Conservation (phyloP, 1,139 yeast species). For the Kodamaea derodonti region DNA sequence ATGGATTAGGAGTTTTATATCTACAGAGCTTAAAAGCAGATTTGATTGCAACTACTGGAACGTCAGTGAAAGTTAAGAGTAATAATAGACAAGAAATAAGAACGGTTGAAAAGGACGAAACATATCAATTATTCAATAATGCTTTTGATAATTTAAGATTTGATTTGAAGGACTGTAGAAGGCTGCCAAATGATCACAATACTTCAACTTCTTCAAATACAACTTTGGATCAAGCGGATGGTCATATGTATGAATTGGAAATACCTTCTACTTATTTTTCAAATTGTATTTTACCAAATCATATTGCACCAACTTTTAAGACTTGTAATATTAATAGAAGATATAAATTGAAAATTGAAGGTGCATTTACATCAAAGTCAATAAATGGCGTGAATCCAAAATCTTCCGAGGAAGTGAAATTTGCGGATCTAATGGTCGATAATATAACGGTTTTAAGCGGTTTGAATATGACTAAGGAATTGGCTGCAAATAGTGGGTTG, state of each 20-base stretch:
- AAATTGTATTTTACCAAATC: slow-evolving; percentile 46
- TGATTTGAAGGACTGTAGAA: slow-evolving; percentile 36
- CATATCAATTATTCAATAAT: slow-evolving; percentile 28
- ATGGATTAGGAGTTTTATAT: slow-evolving; percentile 47
- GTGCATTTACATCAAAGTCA: slow-evolving; percentile 34
- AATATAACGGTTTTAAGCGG: slow-evolving; percentile 44
- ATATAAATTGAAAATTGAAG: slow-evolving; percentile 43
- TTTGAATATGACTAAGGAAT: slow-evolving; percentile 20
- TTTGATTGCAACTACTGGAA: slow-evolving; percentile 27
- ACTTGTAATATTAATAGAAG: slow-evolving; percentile 54
- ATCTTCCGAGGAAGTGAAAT: slow-evolving; percentile 19
- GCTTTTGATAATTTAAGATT: slow-evolving; percentile 33
- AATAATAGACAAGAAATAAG: slow-evolving; percentile 10
- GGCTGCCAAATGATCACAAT: slow-evolving; percentile 10
- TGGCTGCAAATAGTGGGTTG: slow-evolving; percentile 7
- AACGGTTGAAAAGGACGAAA: slow-evolving; percentile 9
- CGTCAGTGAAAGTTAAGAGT: slow-evolving; percentile 36
- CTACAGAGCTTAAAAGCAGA: slow-evolving; percentile 36
- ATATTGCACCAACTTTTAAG: slow-evolving; percentile 50
- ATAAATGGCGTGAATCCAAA: slow-evolving; percentile 8
- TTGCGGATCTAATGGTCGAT: slow-evolving; percentile 24
- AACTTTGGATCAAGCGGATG: slow-evolving; percentile 16
- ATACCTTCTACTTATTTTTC: slow-evolving; percentile 39
- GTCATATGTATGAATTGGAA: slow-evolving; percentile 39
- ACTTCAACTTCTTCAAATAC: slow-evolving; percentile 21